Evolutionary conservation across 202 grass and related monocot genomes (phyloP).

Genomic region (Panicum virgatum): DNA sequence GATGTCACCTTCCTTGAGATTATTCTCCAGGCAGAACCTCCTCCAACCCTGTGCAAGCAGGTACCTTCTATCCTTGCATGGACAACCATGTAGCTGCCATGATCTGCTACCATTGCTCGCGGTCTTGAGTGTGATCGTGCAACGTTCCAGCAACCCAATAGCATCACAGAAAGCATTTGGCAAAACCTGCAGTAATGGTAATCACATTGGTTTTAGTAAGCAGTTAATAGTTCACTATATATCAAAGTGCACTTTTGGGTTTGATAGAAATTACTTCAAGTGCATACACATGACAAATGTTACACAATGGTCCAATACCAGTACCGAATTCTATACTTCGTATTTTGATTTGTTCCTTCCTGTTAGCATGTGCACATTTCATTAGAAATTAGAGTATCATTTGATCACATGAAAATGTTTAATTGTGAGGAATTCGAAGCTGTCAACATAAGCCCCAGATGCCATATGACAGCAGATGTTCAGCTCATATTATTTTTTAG

Average conservation of each 20-base stretch:
- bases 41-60: neutral
- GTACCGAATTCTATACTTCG: neutral
- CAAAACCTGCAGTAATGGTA: neutral
- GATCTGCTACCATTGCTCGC: neutral
- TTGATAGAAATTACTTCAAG: neutral
- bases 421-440: neutral
- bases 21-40: conserved; percentile 27
- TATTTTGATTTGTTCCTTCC: neutral
- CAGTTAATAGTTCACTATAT: neutral
- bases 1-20: conserved; percentile 29
- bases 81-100: conserved; percentile 14
- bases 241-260: neutral
- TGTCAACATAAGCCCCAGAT: neutral
- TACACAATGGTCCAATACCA: neutral
- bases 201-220: neutral
- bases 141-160: neutral
- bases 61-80: neutral
- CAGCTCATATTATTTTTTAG: neutral
- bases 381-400: neutral
- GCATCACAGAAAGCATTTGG: neutral
- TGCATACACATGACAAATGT: neutral
- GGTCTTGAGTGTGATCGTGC: conserved; percentile 7
- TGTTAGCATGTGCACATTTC: neutral
- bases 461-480: neutral
- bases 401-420: neutral